Conservation (phyloP, 257 asterid species). For the Solanum ahanhuiri region DNA sequence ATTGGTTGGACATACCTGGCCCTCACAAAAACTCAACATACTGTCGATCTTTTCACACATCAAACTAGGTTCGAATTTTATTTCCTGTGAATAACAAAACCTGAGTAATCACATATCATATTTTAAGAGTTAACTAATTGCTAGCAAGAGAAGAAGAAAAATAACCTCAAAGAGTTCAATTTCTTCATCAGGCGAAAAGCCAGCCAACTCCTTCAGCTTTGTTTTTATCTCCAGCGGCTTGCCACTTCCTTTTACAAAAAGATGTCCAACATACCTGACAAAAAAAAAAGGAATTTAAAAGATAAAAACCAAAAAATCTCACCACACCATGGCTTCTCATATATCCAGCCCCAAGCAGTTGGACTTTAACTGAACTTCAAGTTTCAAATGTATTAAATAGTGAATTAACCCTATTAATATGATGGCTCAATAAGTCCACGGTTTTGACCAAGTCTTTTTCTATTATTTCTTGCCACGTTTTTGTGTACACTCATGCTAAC, state of each 20-base stretch:
- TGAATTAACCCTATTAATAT: background rate
- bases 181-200: slow-evolving; percentile 57
- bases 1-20: slow-evolving; percentile 32
- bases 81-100: slow-evolving; percentile 39
- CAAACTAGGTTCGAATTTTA: slow-evolving; percentile 62
- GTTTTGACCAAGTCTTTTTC: background rate
- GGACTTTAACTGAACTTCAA: background rate
- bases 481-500: background rate
- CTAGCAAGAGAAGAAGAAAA: background rate
- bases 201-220: slow-evolving; percentile 62
- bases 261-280: slow-evolving; percentile 54
- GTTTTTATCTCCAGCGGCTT: slow-evolving; percentile 47
- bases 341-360: background rate
- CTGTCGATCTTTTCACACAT: slow-evolving; percentile 61
- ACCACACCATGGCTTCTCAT: background rate
- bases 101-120: background rate
- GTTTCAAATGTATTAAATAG: background rate
- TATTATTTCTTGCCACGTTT: background rate
- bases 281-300: background rate
- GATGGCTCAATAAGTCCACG: background rate
- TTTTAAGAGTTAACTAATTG: background rate
- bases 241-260: slow-evolving; percentile 49
- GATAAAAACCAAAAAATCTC: background rate
- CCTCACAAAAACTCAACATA: slow-evolving; percentile 31
- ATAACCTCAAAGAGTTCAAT: slow-evolving; percentile 72